phyloP scores from a whole-genome alignment of 2,329 filamentous ascomycete species.

The Exophiala oligosperma region DNA sequence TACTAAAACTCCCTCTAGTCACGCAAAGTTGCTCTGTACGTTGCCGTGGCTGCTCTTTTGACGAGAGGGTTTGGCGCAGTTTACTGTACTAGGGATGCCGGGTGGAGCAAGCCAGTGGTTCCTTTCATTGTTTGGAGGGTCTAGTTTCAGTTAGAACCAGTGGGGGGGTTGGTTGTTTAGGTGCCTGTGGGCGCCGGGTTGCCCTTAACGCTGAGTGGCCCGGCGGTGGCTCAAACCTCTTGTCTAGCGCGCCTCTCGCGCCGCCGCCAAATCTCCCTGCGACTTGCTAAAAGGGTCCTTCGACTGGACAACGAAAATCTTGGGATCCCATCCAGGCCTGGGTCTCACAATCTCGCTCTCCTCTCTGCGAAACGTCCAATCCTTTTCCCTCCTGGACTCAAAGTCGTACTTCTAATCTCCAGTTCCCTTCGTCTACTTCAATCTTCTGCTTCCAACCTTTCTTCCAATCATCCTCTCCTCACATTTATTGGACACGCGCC shows the following conservation, averaged over 20 bases:
- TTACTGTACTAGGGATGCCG: not conserved
- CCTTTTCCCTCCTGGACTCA: conserved; percentile 8
- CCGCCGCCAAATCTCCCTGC: conserved; percentile 2
- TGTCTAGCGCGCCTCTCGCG: not conserved
- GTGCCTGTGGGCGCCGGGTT: not conserved
- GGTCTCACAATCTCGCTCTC: conserved; percentile 14
- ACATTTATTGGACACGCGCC: conserved; percentile 17
- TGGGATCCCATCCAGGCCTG: not conserved
- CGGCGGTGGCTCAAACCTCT: not conserved
- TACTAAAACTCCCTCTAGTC: not conserved
- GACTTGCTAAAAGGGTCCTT: not conserved
- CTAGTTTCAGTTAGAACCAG: conserved; percentile 1
- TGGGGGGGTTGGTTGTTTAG: not conserved
- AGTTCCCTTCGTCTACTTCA: conserved; percentile 13
- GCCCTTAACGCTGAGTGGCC: not conserved
- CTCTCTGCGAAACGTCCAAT: conserved; percentile 6
- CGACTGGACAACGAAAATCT: conserved; percentile 3
- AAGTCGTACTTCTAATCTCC: conserved; percentile 5
- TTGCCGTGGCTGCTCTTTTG: not conserved
- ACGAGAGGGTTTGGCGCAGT: not conserved
- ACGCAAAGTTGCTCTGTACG: too few relatives aligned
- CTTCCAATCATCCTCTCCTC: conserved; percentile 15
- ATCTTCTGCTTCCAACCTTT: conserved; percentile 21
- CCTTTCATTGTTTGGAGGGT: not conserved
- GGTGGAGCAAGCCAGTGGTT: not conserved